Conservation (phyloP, 345 rosid genomes). For the Citrus reticulata region DNA sequence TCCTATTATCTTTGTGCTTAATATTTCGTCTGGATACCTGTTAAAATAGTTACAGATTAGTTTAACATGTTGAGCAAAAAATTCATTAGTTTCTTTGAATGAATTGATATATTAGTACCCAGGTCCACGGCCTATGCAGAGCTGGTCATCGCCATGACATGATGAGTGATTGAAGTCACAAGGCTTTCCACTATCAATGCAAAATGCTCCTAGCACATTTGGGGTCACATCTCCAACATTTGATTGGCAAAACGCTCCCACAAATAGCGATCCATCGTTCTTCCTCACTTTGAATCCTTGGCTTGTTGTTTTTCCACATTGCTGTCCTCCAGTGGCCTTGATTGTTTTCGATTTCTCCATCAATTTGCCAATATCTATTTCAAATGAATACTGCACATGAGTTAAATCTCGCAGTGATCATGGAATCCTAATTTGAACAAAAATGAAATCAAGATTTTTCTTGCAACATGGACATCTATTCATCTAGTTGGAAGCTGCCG, state of each 20-base stretch:
- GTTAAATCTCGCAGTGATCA: neutral
- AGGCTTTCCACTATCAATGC: constrained; percentile 42
- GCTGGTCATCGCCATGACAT: constrained; percentile 45
- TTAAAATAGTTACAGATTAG: neutral
- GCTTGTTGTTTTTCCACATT: constrained; percentile 43
- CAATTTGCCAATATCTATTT: constrained; percentile 12
- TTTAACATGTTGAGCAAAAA: neutral
- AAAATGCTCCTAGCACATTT: constrained; percentile 59
- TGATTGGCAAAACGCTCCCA: constrained; percentile 61
- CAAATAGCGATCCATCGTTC: constrained; percentile 38
- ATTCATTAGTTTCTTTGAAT: neutral
- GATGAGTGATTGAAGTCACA: constrained; percentile 65
- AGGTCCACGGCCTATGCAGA: constrained; percentile 59
- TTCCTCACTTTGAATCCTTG: constrained; percentile 50
- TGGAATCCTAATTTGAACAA: neutral
- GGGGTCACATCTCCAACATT: constrained; percentile 62
- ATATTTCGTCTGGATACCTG: constrained; percentile 53
- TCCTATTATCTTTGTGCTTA: constrained; percentile 52
- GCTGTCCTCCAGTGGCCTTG: constrained; percentile 46
- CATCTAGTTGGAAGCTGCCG: no score
- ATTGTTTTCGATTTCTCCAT: constrained; percentile 25
- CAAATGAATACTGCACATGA: neutral
- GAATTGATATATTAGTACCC: constrained; percentile 26
- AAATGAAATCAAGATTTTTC: neutral
- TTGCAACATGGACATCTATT: neutral